Evolutionary conservation across 2,329 filamentous ascomycete species (phyloP).

Genomic region (Pseudogymnoascus verrucosus): DNA sequence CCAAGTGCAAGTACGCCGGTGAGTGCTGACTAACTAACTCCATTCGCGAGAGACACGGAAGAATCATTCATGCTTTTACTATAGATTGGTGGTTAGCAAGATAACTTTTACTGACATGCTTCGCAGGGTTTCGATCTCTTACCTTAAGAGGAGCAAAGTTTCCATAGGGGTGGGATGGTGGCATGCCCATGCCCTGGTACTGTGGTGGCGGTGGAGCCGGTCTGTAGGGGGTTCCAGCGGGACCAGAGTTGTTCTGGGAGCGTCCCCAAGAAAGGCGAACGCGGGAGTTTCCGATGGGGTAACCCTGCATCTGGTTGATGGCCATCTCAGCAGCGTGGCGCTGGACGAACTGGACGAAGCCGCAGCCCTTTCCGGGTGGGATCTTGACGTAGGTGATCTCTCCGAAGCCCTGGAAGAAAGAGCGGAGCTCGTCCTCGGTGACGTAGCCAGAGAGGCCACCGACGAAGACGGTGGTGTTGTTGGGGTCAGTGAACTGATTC

Average conservation of each 20-base stretch:
- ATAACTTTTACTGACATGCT: not conserved
- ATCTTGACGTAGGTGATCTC: constrained; percentile 99
- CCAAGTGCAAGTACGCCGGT: constrained; percentile 27
- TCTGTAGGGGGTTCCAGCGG: constrained; percentile 91
- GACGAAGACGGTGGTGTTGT: constrained; percentile 99
- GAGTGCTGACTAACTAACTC: constrained; percentile 27
- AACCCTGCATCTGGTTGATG: constrained; percentile 99
- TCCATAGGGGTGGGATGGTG: constrained; percentile 27
- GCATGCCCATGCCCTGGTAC: constrained; percentile 53
- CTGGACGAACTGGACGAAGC: constrained; percentile 98
- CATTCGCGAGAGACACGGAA: constrained; percentile 26
- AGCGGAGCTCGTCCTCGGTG: constrained; percentile 97
- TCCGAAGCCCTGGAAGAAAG: constrained; percentile 98
- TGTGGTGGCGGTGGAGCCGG: constrained; percentile 78
- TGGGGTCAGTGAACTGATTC: constrained; percentile 99
- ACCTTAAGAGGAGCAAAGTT: constrained; percentile 29
- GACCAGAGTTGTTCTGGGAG: constrained; percentile 97
- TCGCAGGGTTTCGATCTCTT: constrained; percentile 10
- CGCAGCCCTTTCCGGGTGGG: constrained; percentile 95
- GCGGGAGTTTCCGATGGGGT: constrained; percentile 96
- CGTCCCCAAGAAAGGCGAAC: constrained; percentile 96
- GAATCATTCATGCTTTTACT: constrained; percentile 27
- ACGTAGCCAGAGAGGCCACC: constrained; percentile 96
- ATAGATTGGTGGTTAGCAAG: constrained; percentile 13
- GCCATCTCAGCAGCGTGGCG: constrained; percentile 99